Percentiles rank a stretch among this genome's conserved stretches.
These are phyloP conservation scores for Lactarius sp. DNA, from an alignment of 768 basidiomycete genomes.

Conservation along the genomic window DNA sequence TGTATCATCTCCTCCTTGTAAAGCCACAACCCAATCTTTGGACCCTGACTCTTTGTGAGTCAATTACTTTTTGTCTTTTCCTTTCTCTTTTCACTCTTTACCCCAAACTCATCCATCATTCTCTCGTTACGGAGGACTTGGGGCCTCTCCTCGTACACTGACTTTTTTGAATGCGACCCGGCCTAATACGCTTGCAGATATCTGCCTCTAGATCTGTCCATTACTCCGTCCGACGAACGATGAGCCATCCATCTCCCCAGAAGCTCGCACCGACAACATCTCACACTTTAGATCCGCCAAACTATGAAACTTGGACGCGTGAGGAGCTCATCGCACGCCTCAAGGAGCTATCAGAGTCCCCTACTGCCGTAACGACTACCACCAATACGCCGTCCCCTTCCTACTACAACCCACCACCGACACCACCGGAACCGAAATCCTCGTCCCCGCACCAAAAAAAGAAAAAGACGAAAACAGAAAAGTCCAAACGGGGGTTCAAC, in stretches of 20 bases:
- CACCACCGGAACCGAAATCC: background rate
- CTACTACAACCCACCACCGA: conserved; percentile 17
- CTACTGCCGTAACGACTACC: background rate
- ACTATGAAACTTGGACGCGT: conserved; percentile 54
- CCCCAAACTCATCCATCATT: too few species aligned
- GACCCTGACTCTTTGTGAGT: conserved; percentile 25
- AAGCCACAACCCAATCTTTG: conserved; percentile 24
- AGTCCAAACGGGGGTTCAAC: conserved; percentile 43
- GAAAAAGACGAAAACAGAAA: too few species aligned
- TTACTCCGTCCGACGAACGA: conserved; percentile 10
- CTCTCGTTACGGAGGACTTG: background rate
- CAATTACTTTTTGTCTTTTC: background rate
- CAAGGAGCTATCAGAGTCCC: conserved; percentile 39
- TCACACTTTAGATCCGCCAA: conserved; percentile 14
- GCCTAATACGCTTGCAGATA: conserved; percentile 9
- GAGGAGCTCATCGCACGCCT: conserved; percentile 69
- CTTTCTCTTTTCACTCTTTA: too few species aligned
- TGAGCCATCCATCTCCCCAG: background rate
- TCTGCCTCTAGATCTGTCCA: background rate
- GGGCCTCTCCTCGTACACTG: too few species aligned
- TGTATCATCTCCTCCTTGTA: conserved; percentile 35
- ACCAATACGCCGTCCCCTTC: background rate
- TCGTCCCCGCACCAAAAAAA: conserved; percentile 1
- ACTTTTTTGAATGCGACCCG: conserved; percentile 9
- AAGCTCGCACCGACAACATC: background rate